Conservation (phyloP, 2,329 filamentous ascomycete species). For the Epichloe sibirici region DNA sequence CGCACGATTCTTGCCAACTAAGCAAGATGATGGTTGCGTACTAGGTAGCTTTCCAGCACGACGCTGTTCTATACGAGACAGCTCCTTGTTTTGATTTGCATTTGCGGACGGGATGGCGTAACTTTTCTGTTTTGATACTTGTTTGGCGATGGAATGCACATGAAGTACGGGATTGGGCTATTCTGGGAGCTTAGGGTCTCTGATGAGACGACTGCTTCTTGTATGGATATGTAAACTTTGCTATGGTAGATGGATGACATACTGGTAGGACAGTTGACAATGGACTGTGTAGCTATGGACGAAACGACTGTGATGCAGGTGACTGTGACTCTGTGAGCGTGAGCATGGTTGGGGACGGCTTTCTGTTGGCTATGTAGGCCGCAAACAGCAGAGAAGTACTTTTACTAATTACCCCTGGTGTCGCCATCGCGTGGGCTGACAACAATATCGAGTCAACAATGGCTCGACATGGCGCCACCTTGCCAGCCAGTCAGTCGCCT, state of each 20-base stretch:
- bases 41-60: background rate
- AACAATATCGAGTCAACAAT: background rate
- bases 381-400: too few relatives aligned
- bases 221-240: conserved; percentile 4
- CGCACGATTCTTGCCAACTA: conserved; percentile 80
- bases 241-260: background rate
- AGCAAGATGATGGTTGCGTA: conserved; percentile 8
- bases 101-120: conserved; percentile 5
- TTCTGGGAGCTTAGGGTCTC: background rate
- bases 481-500: background rate
- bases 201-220: background rate
- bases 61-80: background rate
- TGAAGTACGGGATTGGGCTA: background rate
- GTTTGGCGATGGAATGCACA: background rate
- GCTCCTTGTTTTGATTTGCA: conserved; percentile 9
- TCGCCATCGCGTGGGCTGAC: background rate
- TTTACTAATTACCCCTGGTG: too few relatives aligned
- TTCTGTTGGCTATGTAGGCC: too few relatives aligned
- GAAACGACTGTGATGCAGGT: too few relatives aligned
- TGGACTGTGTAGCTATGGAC: background rate
- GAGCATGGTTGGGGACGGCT: too few relatives aligned
- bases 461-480: background rate
- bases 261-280: background rate
- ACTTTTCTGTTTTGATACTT: conserved; percentile 11
- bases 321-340: too few relatives aligned